Conservation (phyloP, 2,329 filamentous ascomycete genomes). For the Rhinocladiella similis region DNA sequence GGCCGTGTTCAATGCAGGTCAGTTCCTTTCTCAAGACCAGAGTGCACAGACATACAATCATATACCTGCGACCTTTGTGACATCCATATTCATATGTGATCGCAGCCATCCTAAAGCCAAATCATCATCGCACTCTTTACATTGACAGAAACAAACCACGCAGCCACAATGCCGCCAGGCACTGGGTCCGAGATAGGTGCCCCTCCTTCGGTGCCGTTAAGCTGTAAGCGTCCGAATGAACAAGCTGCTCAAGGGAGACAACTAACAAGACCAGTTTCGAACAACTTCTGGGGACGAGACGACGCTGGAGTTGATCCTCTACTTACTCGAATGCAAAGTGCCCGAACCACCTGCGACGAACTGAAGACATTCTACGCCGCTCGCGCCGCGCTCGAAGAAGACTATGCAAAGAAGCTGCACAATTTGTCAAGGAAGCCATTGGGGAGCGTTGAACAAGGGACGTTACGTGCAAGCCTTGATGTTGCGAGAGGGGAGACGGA, state of each 20-base stretch:
- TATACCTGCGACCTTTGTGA: neutral
- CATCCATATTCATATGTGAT: neutral
- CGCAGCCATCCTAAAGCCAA: neutral
- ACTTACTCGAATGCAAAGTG: slow-evolving; percentile 89
- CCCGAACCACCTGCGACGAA: slow-evolving; percentile 94
- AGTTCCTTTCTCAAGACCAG: neutral
- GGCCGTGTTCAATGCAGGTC: neutral
- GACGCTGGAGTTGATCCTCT: slow-evolving; percentile 92
- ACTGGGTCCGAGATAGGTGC: slow-evolving; percentile 18
- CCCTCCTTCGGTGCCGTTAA: slow-evolving; percentile 27
- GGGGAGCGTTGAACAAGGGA: slow-evolving; percentile 83
- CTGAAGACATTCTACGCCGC: slow-evolving; percentile 87
- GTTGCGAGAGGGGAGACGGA: slow-evolving; percentile 87
- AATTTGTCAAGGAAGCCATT: slow-evolving; percentile 84
- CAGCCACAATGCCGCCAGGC: slow-evolving; percentile 20
- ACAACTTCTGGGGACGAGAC: slow-evolving; percentile 99
- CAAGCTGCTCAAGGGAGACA: neutral
- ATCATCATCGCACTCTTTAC: neutral
- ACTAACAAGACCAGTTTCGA: slow-evolving; percentile 60
- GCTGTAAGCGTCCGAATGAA: slow-evolving; percentile 16
- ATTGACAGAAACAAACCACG: neutral
- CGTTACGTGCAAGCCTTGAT: slow-evolving; percentile 80
- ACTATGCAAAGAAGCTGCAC: slow-evolving; percentile 87
- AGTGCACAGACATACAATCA: slow-evolving; percentile 1
- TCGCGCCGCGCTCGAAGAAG: slow-evolving; percentile 91